Evolutionary conservation across 805 yeast species (phyloP).

Genomic region (Starmerella ratchasimensis): DNA sequence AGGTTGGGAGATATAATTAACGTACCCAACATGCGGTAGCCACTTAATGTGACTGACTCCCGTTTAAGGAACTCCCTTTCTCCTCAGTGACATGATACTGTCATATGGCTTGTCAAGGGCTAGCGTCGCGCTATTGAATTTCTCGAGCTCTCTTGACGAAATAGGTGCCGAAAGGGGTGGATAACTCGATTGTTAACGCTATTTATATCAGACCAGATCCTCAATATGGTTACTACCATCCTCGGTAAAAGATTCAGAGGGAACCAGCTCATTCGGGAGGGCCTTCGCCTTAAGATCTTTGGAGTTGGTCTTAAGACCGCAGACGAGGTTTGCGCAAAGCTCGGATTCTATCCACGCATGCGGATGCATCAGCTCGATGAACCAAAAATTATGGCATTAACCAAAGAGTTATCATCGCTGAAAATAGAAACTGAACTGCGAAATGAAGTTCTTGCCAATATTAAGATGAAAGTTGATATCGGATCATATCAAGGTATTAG

Average conservation of each 20-base stretch:
- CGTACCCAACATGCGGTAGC: no score
- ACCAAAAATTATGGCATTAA: slow-evolving; percentile 69
- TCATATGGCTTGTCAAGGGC: no score
- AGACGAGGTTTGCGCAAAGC: slow-evolving; percentile 61
- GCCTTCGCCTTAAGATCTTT: slow-evolving; percentile 66
- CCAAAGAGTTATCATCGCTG: slow-evolving; percentile 74
- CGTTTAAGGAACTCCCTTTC: no score
- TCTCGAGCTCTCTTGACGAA: no score
- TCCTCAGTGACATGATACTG: no score
- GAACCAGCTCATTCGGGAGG: slow-evolving; percentile 31
- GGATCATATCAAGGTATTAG: slow-evolving; percentile 83
- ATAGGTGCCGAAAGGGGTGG: no score
- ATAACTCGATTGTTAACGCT: no score
- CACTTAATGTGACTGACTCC: no score
- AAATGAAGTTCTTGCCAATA: slow-evolving; percentile 47
- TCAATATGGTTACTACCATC: slow-evolving; percentile 25
- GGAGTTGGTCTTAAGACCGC: slow-evolving; percentile 76
- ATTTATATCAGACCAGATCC: not conserved
- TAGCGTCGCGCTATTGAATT: no score
- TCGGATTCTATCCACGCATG: slow-evolving; percentile 87
- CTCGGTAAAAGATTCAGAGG: slow-evolving; percentile 30
- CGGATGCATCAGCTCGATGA: slow-evolving; percentile 86
- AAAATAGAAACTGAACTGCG: slow-evolving; percentile 73
- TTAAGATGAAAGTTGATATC: slow-evolving; percentile 59
- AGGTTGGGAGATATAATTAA: no score